Evolutionary conservation across 495 filamentous ascomycete species (phyloP).

Genomic region (Oleoguttula mirabilis): DNA sequence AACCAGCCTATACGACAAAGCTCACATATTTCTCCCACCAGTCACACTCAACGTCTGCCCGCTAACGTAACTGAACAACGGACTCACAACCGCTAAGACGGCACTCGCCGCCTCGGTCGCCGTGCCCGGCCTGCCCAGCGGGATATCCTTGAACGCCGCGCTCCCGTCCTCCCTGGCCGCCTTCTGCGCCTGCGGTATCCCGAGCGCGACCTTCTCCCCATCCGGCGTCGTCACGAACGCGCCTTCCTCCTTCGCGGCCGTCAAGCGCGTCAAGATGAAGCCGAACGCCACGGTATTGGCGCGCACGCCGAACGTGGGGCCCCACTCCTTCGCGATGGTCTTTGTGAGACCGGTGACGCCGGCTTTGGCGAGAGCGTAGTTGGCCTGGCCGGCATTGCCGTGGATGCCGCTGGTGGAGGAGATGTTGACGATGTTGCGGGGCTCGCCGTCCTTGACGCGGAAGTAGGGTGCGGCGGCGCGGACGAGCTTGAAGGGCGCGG

Average conservation of each 20-base stretch:
- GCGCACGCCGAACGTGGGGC: slow-evolving; percentile 67
- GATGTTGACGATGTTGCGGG: slow-evolving; percentile 71
- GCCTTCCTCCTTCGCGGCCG: slow-evolving; percentile 66
- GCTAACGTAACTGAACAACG: slow-evolving; percentile 67
- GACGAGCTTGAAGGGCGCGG: slow-evolving; percentile 70
- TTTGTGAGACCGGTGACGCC: slow-evolving; percentile 69
- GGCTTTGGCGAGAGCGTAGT: slow-evolving; percentile 75
- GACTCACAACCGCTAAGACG: slow-evolving; percentile 70
- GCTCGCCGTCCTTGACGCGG: slow-evolving; percentile 69
- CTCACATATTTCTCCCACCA: slow-evolving; percentile 40
- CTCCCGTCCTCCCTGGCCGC: slow-evolving; percentile 26
- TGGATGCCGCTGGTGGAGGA: slow-evolving; percentile 65
- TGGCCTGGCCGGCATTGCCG: slow-evolving; percentile 76
- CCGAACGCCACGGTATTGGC: slow-evolving; percentile 79
- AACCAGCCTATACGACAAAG: too few species aligned
- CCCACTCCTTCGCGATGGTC: slow-evolving; percentile 87
- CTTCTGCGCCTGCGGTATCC: slow-evolving; percentile 54
- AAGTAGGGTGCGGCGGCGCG: slow-evolving; percentile 73
- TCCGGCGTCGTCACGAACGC: slow-evolving; percentile 63
- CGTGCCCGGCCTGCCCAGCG: slow-evolving; percentile 59
- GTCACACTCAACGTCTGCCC: slow-evolving; percentile 79
- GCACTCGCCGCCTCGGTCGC: slow-evolving; percentile 67
- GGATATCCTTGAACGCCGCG: slow-evolving; percentile 51
- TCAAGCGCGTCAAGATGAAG: slow-evolving; percentile 63
- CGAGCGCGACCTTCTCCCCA: slow-evolving; percentile 64